Percentiles rank a stretch among this genome's conserved stretches.
phyloP scores from a whole-genome alignment of 2,329 filamentous ascomycete genomes.

The Sordariomycetes sp. region DNA sequence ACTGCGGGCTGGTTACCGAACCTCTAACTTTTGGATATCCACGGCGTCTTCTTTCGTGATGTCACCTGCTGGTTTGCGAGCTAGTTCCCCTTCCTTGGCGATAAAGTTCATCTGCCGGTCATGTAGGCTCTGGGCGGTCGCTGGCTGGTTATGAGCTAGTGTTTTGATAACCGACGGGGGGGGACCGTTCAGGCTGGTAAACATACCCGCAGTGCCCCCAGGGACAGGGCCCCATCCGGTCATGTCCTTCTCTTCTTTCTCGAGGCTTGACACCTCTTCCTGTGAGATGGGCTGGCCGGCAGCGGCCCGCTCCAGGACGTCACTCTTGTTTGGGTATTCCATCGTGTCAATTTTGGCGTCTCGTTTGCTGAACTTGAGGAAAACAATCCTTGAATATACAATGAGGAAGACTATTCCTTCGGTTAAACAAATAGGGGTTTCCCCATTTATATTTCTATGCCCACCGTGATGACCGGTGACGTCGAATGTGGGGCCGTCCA shows the following conservation, averaged over 20 bases:
- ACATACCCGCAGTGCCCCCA: constrained; percentile 13
- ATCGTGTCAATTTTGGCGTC: neutral
- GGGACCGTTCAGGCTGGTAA: neutral
- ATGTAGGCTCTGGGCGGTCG: constrained; percentile 18
- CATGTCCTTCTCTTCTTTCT: constrained; percentile 13
- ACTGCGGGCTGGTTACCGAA: constrained; percentile 4
- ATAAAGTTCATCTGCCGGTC: constrained; percentile 19
- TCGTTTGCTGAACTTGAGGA: neutral
- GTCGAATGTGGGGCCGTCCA: neutral
- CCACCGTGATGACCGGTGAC: neutral
- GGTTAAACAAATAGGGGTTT: neutral
- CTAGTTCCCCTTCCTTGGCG: constrained; percentile 14
- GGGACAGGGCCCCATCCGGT: constrained; percentile 17
- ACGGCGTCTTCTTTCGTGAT: constrained; percentile 17
- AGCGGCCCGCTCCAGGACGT: neutral
- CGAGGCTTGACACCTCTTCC: constrained; percentile 12
- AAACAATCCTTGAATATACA: neutral
- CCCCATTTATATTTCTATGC: neutral
- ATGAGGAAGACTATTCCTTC: neutral
- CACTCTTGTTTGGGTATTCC: neutral
- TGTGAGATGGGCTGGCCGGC: neutral
- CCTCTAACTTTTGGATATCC: constrained; percentile 14
- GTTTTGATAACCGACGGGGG: neutral
- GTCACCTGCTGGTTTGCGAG: constrained; percentile 13
- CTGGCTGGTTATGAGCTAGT: constrained; percentile 1